Evolutionary conservation across 768 basidiomycete species (phyloP).

Genomic region (Russula olivacea): DNA sequence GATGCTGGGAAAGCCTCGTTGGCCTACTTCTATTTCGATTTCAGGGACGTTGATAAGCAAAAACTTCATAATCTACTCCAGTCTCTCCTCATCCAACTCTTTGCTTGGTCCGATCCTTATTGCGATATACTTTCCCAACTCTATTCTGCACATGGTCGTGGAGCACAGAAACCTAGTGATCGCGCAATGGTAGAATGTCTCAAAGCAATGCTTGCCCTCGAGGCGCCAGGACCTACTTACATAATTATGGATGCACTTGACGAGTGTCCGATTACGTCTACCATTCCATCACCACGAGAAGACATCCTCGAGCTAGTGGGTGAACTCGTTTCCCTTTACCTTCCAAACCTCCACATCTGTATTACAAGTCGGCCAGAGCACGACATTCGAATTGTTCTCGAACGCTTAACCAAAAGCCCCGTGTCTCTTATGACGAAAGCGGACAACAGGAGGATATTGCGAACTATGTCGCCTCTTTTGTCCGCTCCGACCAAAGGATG

Average conservation of each 20-base stretch:
- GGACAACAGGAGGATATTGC: background rate
- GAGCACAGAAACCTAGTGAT: background rate
- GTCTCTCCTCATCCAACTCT: background rate
- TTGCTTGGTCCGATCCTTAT: background rate
- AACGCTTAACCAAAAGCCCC: background rate
- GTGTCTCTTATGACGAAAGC: background rate
- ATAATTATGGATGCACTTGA: background rate
- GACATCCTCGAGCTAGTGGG: too few species aligned
- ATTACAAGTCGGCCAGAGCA: slow-evolving; percentile 6
- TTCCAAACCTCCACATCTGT: background rate
- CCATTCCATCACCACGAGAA: too few species aligned
- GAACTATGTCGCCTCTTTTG: background rate
- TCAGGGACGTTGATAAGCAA: slow-evolving; percentile 7
- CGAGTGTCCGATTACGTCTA: background rate
- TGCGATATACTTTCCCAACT: background rate
- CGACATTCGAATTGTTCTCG: slow-evolving; percentile 1
- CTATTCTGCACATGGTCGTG: background rate
- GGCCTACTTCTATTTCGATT: slow-evolving; percentile 7
- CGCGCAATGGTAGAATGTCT: background rate
- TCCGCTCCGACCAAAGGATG: background rate
- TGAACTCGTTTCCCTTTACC: too few species aligned
- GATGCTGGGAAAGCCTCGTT: background rate
- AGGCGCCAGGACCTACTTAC: background rate
- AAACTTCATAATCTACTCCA: background rate
- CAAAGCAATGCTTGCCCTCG: background rate